Evolutionary conservation across 2,329 filamentous ascomycete genomes (phyloP).

Genomic region (Raffaelea ambrosiae): DNA sequence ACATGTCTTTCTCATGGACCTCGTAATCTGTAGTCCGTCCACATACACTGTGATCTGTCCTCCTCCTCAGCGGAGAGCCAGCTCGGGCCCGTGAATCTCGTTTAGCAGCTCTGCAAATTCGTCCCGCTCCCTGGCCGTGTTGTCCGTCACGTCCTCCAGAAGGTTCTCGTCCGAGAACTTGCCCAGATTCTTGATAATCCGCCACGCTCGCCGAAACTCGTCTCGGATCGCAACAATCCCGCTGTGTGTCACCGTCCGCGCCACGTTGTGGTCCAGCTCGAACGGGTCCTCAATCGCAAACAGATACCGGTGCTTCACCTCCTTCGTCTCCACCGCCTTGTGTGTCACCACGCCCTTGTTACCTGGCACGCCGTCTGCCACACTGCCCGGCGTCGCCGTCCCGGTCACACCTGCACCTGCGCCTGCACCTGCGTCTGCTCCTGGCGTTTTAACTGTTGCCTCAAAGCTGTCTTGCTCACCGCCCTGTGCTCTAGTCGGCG

Average conservation of each 20-base stretch:
- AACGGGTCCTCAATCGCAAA: constrained; percentile 92
- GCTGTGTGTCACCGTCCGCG: constrained; percentile 73
- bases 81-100: constrained; percentile 27
- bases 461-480: not conserved
- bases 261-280: constrained; percentile 80
- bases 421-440: not conserved
- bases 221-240: constrained; percentile 76
- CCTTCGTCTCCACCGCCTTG: constrained; percentile 43
- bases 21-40: no score
- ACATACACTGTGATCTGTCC: no score
- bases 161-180: constrained; percentile 36
- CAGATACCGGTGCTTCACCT: constrained; percentile 71
- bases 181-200: constrained; percentile 53
- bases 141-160: constrained; percentile 36
- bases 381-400: not conserved
- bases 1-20: no score
- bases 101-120: constrained; percentile 28
- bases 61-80: no score
- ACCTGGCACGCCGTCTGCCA: constrained; percentile 8
- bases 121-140: constrained; percentile 23
- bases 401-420: not conserved
- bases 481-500: no score
- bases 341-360: constrained; percentile 7
- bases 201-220: constrained; percentile 74
- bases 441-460: not conserved